Base-by-base conservation (phyloP, 441 rosid genomes). In the Kokia cookei region DNA sequence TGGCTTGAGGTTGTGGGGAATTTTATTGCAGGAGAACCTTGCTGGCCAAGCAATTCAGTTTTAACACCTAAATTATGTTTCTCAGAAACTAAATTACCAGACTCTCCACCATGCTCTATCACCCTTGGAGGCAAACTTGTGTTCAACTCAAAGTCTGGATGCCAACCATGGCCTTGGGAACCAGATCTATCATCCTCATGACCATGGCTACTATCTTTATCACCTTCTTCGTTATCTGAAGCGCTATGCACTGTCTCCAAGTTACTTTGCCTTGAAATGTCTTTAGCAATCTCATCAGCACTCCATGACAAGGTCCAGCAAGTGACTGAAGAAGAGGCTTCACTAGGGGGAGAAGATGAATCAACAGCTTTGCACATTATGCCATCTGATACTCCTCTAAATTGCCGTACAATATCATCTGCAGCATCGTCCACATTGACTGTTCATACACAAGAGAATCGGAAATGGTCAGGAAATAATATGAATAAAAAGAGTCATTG, bases 381-480 rank as follows among this genome's bases (percentile, higher is more conserved):
- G 75, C 98, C 97, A 86, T 77, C 97, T 50, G 99, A 95, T 76
- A 86, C 97, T 66, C 97, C 99, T 86, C 87, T 91, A 81, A 90
- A 83, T 75, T 93, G 98, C 40, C 97, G 97, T 70, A 93, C 91
- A 70, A 96, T 86, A 84, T 96, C 99, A 69, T 93, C 99, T 84
- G 92, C 84, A 17, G 98, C 97, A 91, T 92, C 99, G 79, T 96
- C 99, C 73, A 96, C 97, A 80, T 93, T 92, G 75, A 96, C 98
- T 96, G 93, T 75, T 72, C 78, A 67, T 2, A 75, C 74, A 53
- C 4, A 51, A 51, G 58, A 69, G 60, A 51, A 27, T 27, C 7
- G 65, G 15, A 48, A 74, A 65, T 10, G 22, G 64, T 59, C 45
- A 35, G 69, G 51, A 68, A 51, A n/a, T 48, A 27, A 63, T 12